Evolutionary conservation across 163 green algal genomes (phyloP), one percentile per base, ranked within the genome.

Genomic region (Coccomyxa subellipsoidea): DNA sequence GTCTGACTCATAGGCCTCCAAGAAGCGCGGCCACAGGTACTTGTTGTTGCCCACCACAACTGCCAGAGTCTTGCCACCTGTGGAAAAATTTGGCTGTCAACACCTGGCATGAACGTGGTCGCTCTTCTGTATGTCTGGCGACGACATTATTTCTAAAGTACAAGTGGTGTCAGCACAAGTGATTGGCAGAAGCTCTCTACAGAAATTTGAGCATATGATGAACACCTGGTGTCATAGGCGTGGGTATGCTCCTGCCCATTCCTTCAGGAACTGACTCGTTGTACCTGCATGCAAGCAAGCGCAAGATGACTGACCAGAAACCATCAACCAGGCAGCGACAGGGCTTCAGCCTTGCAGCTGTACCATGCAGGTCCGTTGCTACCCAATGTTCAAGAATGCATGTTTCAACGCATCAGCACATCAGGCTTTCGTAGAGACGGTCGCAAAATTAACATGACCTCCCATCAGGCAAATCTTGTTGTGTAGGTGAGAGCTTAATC

Each of bases 1-100:
- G 36, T 84, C 79, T 15, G 23, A 31, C 4, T 32, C 9, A 69
- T 77, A 84, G 5, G 83, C 83, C 59, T 69, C 32, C 29, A 81
- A 18, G 39, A 87, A 85, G 0, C 4, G 31, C 18, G 25, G 38
- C 84, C 84, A 87, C 29, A 87, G 34, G 12, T 83, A 76, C 27
- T 81, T 83, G 76, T 36, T 87, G 53, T 81, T 85, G 29, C 80
- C 84, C 7, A 87, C 40, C 21, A 87, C 69, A 4, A 87, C 31
- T 25, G 71, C 79, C 34, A 84, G 66, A 7, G 76, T 79, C 23
- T 79, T 34, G n/a, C 32, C 72, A 10, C 82, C 82, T 86, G 82
- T 38, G 69, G n/a, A 40, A 9, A 54, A 27, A 78, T 38, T 29
- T 15, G 12, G 31, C 7, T 4, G 2, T 6, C 21, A 21, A n/a